Evolutionary conservation across 768 basidiomycete species (phyloP).

Genomic region (Pisolithus microcarpus): DNA sequence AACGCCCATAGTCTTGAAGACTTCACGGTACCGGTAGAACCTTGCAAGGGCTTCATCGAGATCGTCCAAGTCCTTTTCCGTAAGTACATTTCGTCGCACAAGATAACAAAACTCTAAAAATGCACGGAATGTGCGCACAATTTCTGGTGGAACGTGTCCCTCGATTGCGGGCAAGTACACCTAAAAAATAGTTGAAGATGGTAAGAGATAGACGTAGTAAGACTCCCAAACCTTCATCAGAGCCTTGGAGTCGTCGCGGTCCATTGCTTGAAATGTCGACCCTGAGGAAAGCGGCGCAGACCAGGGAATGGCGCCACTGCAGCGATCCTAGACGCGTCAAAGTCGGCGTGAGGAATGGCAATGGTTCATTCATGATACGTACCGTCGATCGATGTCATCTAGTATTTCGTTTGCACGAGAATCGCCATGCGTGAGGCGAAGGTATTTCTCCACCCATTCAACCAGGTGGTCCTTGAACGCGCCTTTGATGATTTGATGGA

Average conservation of each 20-base stretch:
- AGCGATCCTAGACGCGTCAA: slow-evolving; percentile 17
- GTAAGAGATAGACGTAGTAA: too few species aligned
- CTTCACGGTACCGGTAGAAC: too few species aligned
- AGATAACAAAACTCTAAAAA: slow-evolving; percentile 30
- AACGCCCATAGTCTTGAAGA: too few species aligned
- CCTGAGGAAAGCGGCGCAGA: too few species aligned
- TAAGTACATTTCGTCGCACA: slow-evolving; percentile 6
- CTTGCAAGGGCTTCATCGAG: too few species aligned
- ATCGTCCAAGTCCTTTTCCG: too few species aligned
- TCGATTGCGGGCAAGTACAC: too few species aligned
- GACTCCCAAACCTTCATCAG: slow-evolving; percentile 30
- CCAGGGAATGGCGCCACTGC: slow-evolving; percentile 20
- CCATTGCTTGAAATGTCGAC: slow-evolving; percentile 31
- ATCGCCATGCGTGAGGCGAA: too few species aligned
- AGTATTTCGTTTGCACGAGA: slow-evolving; percentile 11
- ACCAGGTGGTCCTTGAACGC: too few species aligned
- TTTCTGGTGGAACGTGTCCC: slow-evolving; percentile 4
- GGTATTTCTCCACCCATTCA: too few species aligned
- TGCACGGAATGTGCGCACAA: slow-evolving; percentile 11
- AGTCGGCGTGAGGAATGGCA: background rate
- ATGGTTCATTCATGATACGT: background rate
- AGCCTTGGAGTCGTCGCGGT: slow-evolving; percentile 32
- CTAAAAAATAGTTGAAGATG: too few species aligned
- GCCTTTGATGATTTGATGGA: slow-evolving; percentile 25
- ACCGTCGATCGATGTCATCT: slow-evolving; percentile 28